Base-by-base conservation (phyloP, 2,329 filamentous ascomycete species). In the Epichloe bromicola region DNA sequence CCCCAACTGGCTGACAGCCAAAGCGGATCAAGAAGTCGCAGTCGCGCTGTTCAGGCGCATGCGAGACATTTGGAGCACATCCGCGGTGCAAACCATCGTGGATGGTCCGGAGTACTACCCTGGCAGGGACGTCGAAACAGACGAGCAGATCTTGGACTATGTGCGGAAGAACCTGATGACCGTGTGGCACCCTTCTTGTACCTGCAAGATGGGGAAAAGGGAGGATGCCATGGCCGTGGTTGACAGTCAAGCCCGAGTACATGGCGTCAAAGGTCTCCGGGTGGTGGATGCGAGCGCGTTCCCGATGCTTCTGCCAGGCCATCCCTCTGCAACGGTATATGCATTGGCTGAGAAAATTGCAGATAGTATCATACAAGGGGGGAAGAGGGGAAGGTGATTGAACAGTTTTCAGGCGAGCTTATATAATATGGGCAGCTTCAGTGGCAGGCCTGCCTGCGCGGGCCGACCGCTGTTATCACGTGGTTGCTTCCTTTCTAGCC, bases 221-320 rank as follows among this genome's bases (percentile, higher is more conserved):
- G 67, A 66, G 11, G 76, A 84, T 57, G 63, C 68, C 2, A 72
- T 71, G 58, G 78, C 77, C 2, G 78, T 82, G 2, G 59, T 83
- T 48, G 76, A 83, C 61, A 69, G 65, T 30, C 26, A 30, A 30
- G 26, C 26, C 26, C 8, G 26, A 30, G 26, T 30, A 10, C 10
- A 4, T 10, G 26, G 26, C 3, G 26, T 30, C 26, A 30, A 30
- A 30, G 26, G 26, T 10, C 26, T 30, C 8, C 26, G 26, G 26
- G 26, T 30, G 26, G 26, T 30, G 26, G 26, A 30, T 30, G 79
- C 78, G 2, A 74, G 70, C 33, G 69, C 75, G 2, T 82, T 76
- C 17, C 56, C 59, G 2, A 37, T 58, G 14, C 45, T 56, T 5
- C 50, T 54, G 6, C 54, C 58, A 4, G 54, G 55, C 1, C 60